Conservation (phyloP, 2,329 filamentous ascomycete species). For the Apiospora pterosperma region DNA sequence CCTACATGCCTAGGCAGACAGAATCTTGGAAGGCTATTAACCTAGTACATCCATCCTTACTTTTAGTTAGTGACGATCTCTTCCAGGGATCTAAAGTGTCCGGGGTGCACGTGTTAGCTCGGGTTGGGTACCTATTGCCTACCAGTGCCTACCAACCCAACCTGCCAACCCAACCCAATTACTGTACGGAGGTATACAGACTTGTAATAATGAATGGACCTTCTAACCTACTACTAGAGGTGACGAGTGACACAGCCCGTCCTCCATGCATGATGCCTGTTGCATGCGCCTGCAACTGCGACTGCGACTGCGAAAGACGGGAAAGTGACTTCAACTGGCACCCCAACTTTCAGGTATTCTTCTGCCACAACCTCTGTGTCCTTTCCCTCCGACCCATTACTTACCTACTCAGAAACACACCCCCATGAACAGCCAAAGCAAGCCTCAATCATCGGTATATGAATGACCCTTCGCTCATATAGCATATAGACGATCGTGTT, state of each 20-base stretch:
- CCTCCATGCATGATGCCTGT: slow-evolving; percentile 9
- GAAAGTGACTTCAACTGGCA: neutral
- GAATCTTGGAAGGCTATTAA: neutral
- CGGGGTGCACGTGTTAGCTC: neutral
- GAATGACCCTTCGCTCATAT: neutral
- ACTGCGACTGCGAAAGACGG: neutral
- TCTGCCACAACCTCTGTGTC: neutral
- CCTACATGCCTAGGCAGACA: neutral
- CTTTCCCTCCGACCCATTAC: neutral
- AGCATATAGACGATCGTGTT: neutral
- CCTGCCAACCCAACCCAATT: no score
- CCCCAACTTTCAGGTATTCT: neutral
- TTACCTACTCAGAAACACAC: no score
- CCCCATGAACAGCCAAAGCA: neutral
- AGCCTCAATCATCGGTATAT: neutral
- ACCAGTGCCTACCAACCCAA: neutral
- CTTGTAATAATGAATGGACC: no score
- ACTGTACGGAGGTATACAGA: no score
- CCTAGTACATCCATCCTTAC: no score
- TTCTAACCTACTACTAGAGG: no score
- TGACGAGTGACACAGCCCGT: neutral
- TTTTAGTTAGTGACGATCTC: neutral
- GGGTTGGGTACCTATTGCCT: neutral
- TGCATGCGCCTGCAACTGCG: neutral
- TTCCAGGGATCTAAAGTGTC: neutral